Conservation (phyloP, 2,329 filamentous ascomycete genomes). For the Trichoderma oligosporum region DNA sequence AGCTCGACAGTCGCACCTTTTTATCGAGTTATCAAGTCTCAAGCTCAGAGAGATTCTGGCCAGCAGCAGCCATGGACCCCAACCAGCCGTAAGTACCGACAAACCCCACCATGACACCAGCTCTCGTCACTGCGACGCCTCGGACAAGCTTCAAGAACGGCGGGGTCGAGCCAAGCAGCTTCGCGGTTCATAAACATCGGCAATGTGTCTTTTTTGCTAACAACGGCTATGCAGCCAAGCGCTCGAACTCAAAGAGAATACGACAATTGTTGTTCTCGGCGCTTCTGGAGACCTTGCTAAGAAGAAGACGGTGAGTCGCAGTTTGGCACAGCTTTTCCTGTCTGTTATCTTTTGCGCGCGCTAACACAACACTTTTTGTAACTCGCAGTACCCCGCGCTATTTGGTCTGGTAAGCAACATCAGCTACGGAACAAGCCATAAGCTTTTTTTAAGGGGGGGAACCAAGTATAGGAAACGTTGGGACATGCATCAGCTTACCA, state of each 20-base stretch:
- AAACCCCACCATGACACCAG: conserved; percentile 21
- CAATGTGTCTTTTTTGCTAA: conserved; percentile 14
- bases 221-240: conserved; percentile 49
- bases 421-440: not conserved
- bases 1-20: not conserved
- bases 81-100: conserved; percentile 15
- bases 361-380: conserved; percentile 17
- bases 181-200: not conserved
- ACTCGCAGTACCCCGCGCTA: conserved; percentile 78
- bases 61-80: conserved; percentile 20
- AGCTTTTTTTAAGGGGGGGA: not conserved
- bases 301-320: conserved; percentile 86
- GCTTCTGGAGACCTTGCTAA: conserved; percentile 97
- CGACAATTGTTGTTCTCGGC: conserved; percentile 90
- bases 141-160: conserved; percentile 9
- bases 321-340: conserved; percentile 19
- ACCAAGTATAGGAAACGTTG: not conserved
- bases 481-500: conserved; percentile 9
- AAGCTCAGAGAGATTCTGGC: conserved; percentile 8
- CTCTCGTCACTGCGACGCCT: conserved; percentile 16
- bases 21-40: not conserved
- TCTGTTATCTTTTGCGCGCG: conserved; percentile 1
- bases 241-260: conserved; percentile 98
- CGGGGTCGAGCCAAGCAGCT: conserved; percentile 16
- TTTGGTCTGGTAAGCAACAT: conserved; percentile 81